Percentiles rank a stretch among this genome's conserved stretches.
Conservation (phyloP, 495 filamentous ascomycete species). For the Cercophora sp. region DNA sequence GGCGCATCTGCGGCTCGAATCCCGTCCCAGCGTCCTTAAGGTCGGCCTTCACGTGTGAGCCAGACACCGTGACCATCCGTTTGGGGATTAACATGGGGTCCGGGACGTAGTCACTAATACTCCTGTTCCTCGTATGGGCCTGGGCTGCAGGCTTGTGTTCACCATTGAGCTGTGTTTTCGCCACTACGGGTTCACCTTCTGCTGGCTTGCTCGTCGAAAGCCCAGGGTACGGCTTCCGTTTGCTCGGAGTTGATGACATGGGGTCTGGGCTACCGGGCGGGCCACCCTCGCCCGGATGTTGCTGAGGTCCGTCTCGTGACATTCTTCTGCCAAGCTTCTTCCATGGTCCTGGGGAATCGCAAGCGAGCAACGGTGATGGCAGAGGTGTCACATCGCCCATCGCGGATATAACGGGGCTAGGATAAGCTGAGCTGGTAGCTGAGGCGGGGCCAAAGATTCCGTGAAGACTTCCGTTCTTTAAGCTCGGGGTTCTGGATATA, state of each 20-base stretch:
- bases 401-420: constrained; percentile 67
- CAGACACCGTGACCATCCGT: constrained; percentile 70
- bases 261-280: constrained; percentile 50
- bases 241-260: constrained; percentile 41
- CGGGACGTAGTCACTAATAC: constrained; percentile 82
- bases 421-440: constrained; percentile 39
- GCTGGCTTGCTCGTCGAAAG: constrained; percentile 33
- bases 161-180: too few relatives aligned
- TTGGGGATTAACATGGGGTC: constrained; percentile 62
- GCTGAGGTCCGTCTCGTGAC: constrained; percentile 33
- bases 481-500: constrained; percentile 45
- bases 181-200: too few relatives aligned
- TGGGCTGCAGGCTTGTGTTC: too few relatives aligned
- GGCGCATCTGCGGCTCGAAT: constrained; percentile 56
- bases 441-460: constrained; percentile 34
- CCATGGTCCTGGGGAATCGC: constrained; percentile 72
- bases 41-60: constrained; percentile 44
- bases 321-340: constrained; percentile 43
- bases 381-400: constrained; percentile 90
- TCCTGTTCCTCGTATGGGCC: constrained; percentile 61
- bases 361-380: constrained; percentile 76
- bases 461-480: constrained; percentile 35
- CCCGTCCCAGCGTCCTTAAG: constrained; percentile 41
- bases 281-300: constrained; percentile 41
- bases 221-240: constrained; percentile 50